Evolutionary conservation across 495 filamentous ascomycete species (phyloP).

Genomic region (Beverwykella pulmonaria): DNA sequence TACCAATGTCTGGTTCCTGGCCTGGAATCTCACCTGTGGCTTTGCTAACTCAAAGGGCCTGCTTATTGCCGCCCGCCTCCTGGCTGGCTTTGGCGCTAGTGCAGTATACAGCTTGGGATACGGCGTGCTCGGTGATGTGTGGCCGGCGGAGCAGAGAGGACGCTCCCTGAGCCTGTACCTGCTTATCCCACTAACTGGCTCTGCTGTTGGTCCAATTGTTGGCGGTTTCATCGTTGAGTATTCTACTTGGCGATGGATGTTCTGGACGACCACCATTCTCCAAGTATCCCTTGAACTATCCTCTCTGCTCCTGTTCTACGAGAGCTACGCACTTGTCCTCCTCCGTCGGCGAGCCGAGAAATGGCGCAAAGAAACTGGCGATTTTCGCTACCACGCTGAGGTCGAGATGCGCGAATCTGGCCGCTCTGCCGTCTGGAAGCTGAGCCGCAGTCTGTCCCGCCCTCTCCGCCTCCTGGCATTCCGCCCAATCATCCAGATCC

Average conservation of each 20-base stretch:
- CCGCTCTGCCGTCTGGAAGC: background rate
- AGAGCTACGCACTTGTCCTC: conserved; percentile 29
- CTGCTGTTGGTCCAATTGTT: conserved; percentile 42
- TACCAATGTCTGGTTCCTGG: conserved; percentile 36
- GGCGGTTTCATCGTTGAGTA: conserved; percentile 36
- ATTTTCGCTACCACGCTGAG: conserved; percentile 24
- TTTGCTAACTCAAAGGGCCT: conserved; percentile 34
- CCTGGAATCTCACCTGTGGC: conserved; percentile 46
- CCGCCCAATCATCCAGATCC: conserved; percentile 45
- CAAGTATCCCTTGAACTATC: conserved; percentile 17
- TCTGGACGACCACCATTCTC: conserved; percentile 38
- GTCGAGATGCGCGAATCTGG: background rate
- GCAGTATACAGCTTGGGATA: conserved; percentile 39
- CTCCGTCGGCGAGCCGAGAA: conserved; percentile 19
- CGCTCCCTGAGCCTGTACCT: conserved; percentile 40
- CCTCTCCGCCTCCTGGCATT: conserved; percentile 42
- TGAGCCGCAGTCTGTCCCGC: background rate
- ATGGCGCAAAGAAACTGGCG: conserved; percentile 24
- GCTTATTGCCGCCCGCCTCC: conserved; percentile 42
- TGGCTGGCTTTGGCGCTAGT: conserved; percentile 43
- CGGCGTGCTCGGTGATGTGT: conserved; percentile 41
- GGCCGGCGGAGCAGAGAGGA: conserved; percentile 38
- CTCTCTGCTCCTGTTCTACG: conserved; percentile 19
- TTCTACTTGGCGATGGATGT: conserved; percentile 40
- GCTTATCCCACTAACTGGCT: conserved; percentile 40